Percentiles rank a stretch among this genome's conserved stretches.
Conservation (phyloP, 495 filamentous ascomycete genomes). For the Penicillium tannophilum region DNA sequence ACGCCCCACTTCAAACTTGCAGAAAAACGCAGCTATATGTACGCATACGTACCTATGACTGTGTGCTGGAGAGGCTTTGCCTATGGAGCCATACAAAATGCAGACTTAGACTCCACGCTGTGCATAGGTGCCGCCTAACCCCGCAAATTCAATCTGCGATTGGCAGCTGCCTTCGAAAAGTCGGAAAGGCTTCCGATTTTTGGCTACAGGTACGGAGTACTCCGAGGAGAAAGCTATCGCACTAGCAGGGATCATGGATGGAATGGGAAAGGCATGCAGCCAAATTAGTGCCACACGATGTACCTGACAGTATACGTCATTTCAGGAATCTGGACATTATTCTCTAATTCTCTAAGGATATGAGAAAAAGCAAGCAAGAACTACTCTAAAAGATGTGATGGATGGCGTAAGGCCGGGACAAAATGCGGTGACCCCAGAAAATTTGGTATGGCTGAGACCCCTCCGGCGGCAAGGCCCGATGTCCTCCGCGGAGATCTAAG, state of each 20-base stretch:
- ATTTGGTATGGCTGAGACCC: slow-evolving; percentile 9
- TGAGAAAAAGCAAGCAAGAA: neutral
- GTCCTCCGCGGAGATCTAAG: slow-evolving; percentile 21
- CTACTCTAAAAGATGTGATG: neutral
- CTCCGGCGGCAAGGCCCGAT: slow-evolving; percentile 24
- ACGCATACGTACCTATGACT: neutral
- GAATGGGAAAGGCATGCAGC: neutral
- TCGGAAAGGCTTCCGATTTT: neutral
- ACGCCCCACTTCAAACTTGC: neutral
- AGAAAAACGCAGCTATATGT: neutral
- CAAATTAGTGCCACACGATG: neutral
- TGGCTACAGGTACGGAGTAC: neutral
- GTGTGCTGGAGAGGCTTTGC: neutral
- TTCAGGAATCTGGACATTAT: neutral
- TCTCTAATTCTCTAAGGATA: neutral
- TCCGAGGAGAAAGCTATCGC: slow-evolving; percentile 7
- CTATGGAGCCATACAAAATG: slow-evolving; percentile 4
- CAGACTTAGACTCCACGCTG: slow-evolving; percentile 2
- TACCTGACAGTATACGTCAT: neutral
- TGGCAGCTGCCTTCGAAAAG: neutral
- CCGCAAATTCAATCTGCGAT: slow-evolving; percentile 19
- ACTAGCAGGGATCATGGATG: neutral
- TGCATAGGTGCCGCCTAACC: slow-evolving; percentile 8
- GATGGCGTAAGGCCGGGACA: neutral
- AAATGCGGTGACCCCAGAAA: slow-evolving; percentile 4